phyloP scores from a whole-genome alignment of 306 rosid species.

The Sindora glabra region DNA sequence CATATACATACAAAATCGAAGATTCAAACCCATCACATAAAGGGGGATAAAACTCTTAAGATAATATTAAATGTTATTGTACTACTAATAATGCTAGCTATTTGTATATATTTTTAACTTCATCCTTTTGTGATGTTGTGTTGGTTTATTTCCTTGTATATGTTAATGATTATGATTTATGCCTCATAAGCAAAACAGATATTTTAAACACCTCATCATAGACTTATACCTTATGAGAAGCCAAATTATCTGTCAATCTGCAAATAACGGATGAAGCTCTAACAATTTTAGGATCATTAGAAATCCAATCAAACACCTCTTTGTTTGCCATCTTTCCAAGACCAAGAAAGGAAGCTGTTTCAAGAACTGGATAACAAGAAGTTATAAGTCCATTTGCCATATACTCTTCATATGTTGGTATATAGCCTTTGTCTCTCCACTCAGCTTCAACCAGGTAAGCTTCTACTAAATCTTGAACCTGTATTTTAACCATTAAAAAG shows the following conservation, averaged over 20 bases:
- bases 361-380: not conserved
- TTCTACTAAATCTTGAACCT: not conserved
- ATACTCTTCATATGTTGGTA: slow-evolving; percentile 14
- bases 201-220: too few species aligned
- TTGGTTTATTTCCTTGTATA: too few species aligned
- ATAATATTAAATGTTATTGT: too few species aligned
- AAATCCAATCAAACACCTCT: slow-evolving; percentile 2
- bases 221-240: slow-evolving; percentile 24
- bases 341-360: not conserved
- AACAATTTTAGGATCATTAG: slow-evolving; percentile 8
- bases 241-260: slow-evolving; percentile 19
- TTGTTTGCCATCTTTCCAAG: not conserved
- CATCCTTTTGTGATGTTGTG: too few species aligned
- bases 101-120: too few species aligned
- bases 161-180: too few species aligned
- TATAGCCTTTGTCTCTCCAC: not conserved
- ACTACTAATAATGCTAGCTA: too few species aligned
- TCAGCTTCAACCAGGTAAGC: not conserved
- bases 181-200: too few species aligned
- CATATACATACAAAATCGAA: not conserved
- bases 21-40: too few species aligned
- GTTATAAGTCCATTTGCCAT: not conserved
- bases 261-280: not conserved
- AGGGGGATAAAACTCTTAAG: too few species aligned
- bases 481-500: not conserved